Base-by-base conservation (phyloP, 2,329 filamentous ascomycete genomes). In the Teratosphaeria gauchensis region DNA sequence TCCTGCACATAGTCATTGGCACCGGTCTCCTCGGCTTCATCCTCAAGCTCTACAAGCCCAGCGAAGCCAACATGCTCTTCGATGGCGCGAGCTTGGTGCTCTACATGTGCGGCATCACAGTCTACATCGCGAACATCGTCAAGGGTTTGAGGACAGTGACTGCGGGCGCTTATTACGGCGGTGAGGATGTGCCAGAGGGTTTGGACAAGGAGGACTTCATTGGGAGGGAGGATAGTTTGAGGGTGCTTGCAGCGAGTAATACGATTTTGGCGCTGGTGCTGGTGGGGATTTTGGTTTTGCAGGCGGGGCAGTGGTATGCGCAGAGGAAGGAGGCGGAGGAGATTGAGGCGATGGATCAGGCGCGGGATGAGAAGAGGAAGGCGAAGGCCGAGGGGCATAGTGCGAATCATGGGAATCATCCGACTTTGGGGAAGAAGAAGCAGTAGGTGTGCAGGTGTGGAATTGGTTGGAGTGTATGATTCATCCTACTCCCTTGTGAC, bases 261-360 rank as follows among this genome's bases (percentile, higher is more conserved):
- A 97, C 94, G 2, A 99, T 99, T 71, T 76, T 97, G 59, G 94
- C 92, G 38, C 82, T 99, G 52, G 90, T 99, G 32, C 77, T 99
- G 56, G 86, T 97, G 2, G 94, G 94, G 4, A 89, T 99, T 9
- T 73, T 99, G 64, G 89, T 96, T 35, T 77, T 99, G 70, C 94
- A 99, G 83, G 90, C 90, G 21, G 94, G 94, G 11, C 90, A 97
- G 81, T 97, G 92, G 94, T 99, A 99, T 77, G 94, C 94, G 30
- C 92, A 97, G 82, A 83, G 89, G 71, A 95, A 95, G 77, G 92
- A 97, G 75, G 81, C 82, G 69, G 88, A 92, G 72, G 92, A 96
- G 74, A 80, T 82, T 58, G 84, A 83, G 69, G 82, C 84, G 71
- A 80, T 87, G 63, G 82, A 85, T 65, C 75, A 79, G 73, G 78